Conservation (phyloP, 306 rosid species). For the Rosa multiflora region DNA sequence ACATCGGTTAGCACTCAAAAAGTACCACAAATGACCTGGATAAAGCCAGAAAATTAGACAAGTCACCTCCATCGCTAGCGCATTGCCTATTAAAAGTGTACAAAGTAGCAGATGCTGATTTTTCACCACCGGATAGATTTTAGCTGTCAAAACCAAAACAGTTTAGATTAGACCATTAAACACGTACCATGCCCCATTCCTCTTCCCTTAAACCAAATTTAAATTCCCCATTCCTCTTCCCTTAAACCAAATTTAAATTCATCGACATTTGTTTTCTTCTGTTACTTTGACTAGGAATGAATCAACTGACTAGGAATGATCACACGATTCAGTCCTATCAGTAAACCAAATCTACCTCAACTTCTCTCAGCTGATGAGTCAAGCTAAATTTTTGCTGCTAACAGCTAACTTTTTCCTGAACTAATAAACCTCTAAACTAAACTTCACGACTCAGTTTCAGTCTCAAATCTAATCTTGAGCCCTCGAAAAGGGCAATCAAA, state of each 20-base stretch:
- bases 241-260: not conserved
- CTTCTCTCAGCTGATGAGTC: not conserved
- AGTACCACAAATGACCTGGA: not conserved
- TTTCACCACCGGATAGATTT: constrained; percentile 92
- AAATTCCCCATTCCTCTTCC: too few relatives aligned
- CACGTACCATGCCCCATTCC: not conserved
- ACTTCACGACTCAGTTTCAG: too few relatives aligned
- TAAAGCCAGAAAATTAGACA: constrained; percentile 8
- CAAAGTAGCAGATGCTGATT: constrained; percentile 96
- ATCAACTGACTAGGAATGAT: not conserved
- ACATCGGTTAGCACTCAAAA: not conserved
- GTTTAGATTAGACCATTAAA: not conserved
- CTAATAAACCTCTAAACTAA: not conserved
- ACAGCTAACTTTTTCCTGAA: not conserved
- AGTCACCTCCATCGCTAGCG: constrained; percentile 93
- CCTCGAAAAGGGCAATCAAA: too few relatives aligned
- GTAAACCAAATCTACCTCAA: not conserved
- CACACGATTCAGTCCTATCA: not conserved
- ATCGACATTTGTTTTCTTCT: not conserved
- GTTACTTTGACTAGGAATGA: not conserved
- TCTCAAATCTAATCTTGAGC: too few relatives aligned
- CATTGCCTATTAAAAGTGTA: constrained; percentile 91
- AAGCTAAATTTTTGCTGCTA: too few relatives aligned
- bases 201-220: too few relatives aligned
- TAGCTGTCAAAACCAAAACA: constrained; percentile 51